Conservation (phyloP, 306 rosid genomes). For the Macrotyloma uniflorum region DNA sequence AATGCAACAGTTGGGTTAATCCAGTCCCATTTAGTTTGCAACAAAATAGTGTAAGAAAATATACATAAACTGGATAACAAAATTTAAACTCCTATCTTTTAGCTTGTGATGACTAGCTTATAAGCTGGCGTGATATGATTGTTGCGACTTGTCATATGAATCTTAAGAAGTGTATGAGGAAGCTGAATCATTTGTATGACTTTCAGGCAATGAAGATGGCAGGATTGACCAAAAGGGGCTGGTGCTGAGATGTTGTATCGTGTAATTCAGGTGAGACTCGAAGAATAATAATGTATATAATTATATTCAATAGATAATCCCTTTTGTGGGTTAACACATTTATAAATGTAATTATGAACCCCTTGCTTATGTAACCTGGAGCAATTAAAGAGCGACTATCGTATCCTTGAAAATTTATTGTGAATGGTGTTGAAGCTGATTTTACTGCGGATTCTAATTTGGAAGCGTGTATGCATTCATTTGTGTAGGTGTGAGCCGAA, state of each 20-base stretch:
- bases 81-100: neutral
- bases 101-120: neutral
- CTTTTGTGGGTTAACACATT: constrained; percentile 49
- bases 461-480: constrained; percentile 24
- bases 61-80: neutral
- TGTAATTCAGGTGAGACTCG: constrained; percentile 58
- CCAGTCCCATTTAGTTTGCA: neutral
- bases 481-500: constrained; percentile 1
- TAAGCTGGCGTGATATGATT: neutral
- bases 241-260: constrained; percentile 82
- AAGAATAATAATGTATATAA: constrained; percentile 56
- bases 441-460: constrained; percentile 25
- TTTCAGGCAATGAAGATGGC: constrained; percentile 88
- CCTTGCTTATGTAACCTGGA: constrained; percentile 44
- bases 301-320: constrained; percentile 45
- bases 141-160: constrained; percentile 9
- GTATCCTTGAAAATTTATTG: constrained; percentile 26
- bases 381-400: constrained; percentile 36
- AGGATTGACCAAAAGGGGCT: constrained; percentile 87
- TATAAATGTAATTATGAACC: constrained; percentile 51
- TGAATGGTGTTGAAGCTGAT: constrained; percentile 32
- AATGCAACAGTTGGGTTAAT: neutral
- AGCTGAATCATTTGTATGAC: constrained; percentile 26
- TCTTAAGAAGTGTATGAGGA: constrained; percentile 19
- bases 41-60: neutral